Conservation (phyloP, 169 alveolate genomes). For the Eimeria praecox region DNA sequence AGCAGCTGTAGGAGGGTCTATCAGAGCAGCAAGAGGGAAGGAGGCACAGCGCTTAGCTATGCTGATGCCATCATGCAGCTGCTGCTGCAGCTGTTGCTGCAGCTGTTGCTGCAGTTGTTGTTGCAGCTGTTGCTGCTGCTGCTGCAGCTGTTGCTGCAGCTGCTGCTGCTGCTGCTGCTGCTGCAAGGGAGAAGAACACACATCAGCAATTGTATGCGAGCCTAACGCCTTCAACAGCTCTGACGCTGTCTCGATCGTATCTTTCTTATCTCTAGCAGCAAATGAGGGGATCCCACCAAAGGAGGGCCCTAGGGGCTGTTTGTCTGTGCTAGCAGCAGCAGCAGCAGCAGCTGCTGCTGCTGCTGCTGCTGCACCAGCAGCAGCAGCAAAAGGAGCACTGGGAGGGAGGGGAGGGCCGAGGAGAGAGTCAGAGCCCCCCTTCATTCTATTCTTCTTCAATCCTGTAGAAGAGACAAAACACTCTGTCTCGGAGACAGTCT, state of each 20-base stretch:
- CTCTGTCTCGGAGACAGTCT: constrained; percentile 30
- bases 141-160: constrained; percentile 48
- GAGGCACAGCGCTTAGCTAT: not conserved
- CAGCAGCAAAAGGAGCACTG: constrained; percentile 6
- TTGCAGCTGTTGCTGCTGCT: constrained; percentile 36
- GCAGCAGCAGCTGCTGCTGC: not conserved
- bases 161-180: constrained; percentile 66
- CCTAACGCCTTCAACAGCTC: constrained; percentile 18
- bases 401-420: constrained; percentile 40
- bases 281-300: not conserved
- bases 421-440: constrained; percentile 2
- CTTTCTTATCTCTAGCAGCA: not conserved
- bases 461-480: not conserved
- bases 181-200: constrained; percentile 31
- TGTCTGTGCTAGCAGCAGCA: not conserved
- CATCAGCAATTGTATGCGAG: not conserved
- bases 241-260: not conserved
- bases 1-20: constrained; percentile 20
- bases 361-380: constrained; percentile 28
- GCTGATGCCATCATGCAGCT: not conserved
- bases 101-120: not conserved
- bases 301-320: not conserved
- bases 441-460: not conserved
- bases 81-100: constrained; percentile 33
- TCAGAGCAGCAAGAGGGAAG: constrained; percentile 19